These are phyloP conservation scores for Phytopythium cucurbitacearum DNA, from an alignment of 352 stramenopile species.

Conservation along the genomic window DNA sequence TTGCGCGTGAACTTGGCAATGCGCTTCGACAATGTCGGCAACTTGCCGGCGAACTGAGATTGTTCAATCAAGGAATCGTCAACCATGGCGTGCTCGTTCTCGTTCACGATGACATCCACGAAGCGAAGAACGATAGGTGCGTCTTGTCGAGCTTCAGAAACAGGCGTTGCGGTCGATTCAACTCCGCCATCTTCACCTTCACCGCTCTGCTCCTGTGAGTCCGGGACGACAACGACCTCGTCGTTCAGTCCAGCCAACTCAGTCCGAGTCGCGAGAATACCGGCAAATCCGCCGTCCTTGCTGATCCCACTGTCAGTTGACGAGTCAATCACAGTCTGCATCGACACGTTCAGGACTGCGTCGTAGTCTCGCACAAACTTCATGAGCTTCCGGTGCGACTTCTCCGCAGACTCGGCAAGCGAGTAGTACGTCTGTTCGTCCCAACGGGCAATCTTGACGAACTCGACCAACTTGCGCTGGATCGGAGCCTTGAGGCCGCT, in stretches of 20 bases:
- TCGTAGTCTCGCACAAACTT: constrained; percentile 95
- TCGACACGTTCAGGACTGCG: constrained; percentile 68
- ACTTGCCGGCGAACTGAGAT: constrained; percentile 47
- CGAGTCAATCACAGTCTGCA: constrained; percentile 87
- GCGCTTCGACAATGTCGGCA: constrained; percentile 54
- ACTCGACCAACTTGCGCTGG: constrained; percentile 96
- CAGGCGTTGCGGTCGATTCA: background rate
- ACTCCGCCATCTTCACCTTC: constrained; percentile 6
- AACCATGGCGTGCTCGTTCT: constrained; percentile 6
- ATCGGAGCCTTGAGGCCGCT: constrained; percentile 90
- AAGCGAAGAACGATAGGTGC: constrained; percentile 5
- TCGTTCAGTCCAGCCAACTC: constrained; percentile 58
- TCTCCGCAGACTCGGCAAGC: constrained; percentile 95
- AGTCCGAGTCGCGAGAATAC: constrained; percentile 58
- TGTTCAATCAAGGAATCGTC: constrained; percentile 4
- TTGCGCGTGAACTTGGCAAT: constrained; percentile 71
- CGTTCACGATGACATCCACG: too few relatives aligned
- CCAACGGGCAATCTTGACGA: constrained; percentile 98
- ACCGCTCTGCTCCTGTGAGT: constrained; percentile 11
- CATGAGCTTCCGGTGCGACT: constrained; percentile 98
- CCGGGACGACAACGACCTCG: constrained; percentile 31
- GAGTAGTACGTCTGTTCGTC: constrained; percentile 99
- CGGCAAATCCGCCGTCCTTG: constrained; percentile 77
- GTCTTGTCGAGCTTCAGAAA: constrained; percentile 7
- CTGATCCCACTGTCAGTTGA: constrained; percentile 82